Evolutionary conservation across 148 eudicot species (phyloP), one percentile per base, ranked within the genome.

Genomic region (Rhododendron ferrugineum): DNA sequence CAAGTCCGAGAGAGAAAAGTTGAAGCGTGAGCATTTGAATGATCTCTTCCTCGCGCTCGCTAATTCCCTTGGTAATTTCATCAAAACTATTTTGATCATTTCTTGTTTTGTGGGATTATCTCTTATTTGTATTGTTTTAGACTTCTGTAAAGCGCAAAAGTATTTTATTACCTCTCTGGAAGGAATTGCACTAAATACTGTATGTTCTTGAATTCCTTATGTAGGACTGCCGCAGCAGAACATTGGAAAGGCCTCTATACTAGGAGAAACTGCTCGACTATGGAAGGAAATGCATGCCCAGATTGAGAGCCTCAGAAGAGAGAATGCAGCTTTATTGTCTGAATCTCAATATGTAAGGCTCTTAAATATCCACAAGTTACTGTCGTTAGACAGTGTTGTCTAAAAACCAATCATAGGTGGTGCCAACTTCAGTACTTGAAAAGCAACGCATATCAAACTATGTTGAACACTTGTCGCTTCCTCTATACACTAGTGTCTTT

Each of bases 21-120:
- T 93, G 90, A 96, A 96, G 90, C 98, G 96, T 49, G 98, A 96
- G 76, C 93, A 93, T n/a, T 79, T 96, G 90, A 96, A 94, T 83
- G 98, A 92, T 56, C 98, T 90, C 87, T 96, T 96, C 87, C 88
- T 87, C 78, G 91, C 88, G 30, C 87, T 96, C 82, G 98, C 96
- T 87, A 85, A 88, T 89, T 90, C 92, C 82, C 92, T 94, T 80
- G 96, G 98, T 94, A 92, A 91, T 81, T 81, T 40, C 73, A 32
- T 70, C 20, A 1, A 32, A 70, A 32, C 75, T 58, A 81, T 64
- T 47, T 84, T 5, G 16, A 40, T 36, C 56, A 52, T 14, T 64
- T 34, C 42, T 78, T 72, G 64, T 60, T 20, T 8, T 62, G 15
- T 26, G 60, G 11, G 46, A 16, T 44, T 40, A 22, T 20, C 42